Evolutionary conservation across 23 red algal genomes (phyloP), one percentile per base, ranked within the genome.

Genomic region (Pyropia haitanensis): DNA sequence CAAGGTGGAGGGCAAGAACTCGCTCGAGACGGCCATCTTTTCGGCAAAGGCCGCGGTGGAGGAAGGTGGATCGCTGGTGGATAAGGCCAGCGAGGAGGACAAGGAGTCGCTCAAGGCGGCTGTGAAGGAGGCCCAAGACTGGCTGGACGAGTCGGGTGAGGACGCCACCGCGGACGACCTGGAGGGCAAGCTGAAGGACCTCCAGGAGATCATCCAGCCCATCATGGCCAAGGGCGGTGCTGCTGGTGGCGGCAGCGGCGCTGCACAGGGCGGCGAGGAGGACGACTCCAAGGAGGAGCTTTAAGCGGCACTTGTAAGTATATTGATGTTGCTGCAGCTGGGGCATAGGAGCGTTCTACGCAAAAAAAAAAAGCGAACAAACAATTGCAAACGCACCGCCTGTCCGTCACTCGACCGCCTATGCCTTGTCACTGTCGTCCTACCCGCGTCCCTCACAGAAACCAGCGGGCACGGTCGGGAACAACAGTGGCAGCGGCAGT

Each of bases 1-100:
- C 65, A 89, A 85, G 53, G 75, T 96, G 12, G 92, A 96, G 39
- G 72, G 78, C 6, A 96, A 90, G 73, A 96, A 96, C 61, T 75
- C 31, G 49, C 60, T 96, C 23, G 92, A 96, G 62, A 78, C 82
- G 28, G 55, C 72, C 65, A 89, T 96, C 76, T 96, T 88, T 72
- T 76, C 77, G 16, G 76, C 89, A 1, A 88, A 88, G 70, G 58
- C 64, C 28, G 65, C 67, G 23, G 62, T 88, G 14, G 92, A 96
- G 72, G 92, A 96, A 30, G 87, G 89, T 49, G 88, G 85, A 0
- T 85, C 85, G 46, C 65, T 89, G 4, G 78, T 79, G 30, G 74
- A 69, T 54, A 96, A 96, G 57, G 19, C 89, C 5, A 75, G 71
- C 53, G 85, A 82, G 57, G 92, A 85, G 21, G 92, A 96, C 14